A percentile compares a stretch with the other conserved stretches of the same genome.
Conservation (phyloP, 2,329 filamentous ascomycete genomes). For the Didymellaceae sp. region DNA sequence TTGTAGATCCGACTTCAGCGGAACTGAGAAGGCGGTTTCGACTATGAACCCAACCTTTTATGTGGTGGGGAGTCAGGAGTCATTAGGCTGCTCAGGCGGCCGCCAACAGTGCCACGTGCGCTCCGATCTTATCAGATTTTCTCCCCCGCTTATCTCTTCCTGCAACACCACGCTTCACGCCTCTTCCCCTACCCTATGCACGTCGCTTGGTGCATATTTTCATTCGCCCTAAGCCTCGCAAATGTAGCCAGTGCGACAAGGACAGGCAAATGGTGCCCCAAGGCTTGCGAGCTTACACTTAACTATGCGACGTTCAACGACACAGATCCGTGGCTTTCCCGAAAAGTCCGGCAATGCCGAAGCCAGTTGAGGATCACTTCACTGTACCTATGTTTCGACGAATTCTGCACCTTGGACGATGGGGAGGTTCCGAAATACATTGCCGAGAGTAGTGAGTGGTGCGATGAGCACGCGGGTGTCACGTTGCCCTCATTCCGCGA, state of each 20-base stretch:
- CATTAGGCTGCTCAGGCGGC: background rate
- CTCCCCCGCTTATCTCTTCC: constrained; percentile 21
- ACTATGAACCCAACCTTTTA: no score
- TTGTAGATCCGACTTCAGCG: background rate
- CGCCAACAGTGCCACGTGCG: background rate
- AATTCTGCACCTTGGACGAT: constrained; percentile 29
- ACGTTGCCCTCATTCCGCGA: constrained; percentile 35
- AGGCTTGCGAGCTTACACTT: constrained; percentile 37
- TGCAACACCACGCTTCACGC: constrained; percentile 18
- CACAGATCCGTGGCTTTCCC: constrained; percentile 33
- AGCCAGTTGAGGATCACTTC: constrained; percentile 35
- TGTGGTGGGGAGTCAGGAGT: no score
- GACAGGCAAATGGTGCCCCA: constrained; percentile 37
- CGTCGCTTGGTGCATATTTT: constrained; percentile 15
- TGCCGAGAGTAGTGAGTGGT: constrained; percentile 26
- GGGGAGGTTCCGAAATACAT: constrained; percentile 28
- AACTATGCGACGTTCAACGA: constrained; percentile 44
- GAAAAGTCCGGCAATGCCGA: constrained; percentile 36
- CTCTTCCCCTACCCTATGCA: constrained; percentile 24
- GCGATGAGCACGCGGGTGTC: constrained; percentile 29
- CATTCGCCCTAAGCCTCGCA: constrained; percentile 13
- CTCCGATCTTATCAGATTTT: constrained; percentile 8
- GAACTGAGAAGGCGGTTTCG: no score
- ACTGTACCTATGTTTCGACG: constrained; percentile 39
- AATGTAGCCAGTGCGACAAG: constrained; percentile 23